Evolutionary conservation across 75 land plant genomes (phyloP).

Genomic region (Pseudotsuga menziesii): DNA sequence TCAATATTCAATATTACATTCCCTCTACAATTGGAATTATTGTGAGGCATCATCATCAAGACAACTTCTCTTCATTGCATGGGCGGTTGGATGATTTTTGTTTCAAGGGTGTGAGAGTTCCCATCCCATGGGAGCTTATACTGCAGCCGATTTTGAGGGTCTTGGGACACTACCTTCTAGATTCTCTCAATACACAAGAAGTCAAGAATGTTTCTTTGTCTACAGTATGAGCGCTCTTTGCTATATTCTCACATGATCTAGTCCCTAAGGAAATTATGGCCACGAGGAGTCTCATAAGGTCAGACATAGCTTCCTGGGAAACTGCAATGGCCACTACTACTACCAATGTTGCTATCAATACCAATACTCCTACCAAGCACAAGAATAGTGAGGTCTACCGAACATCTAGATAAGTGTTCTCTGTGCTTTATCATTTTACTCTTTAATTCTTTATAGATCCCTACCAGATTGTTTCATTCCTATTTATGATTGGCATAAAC

Average conservation of each 20-base stretch:
- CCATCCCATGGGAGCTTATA: slow-evolving; percentile 85
- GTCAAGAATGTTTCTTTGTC: slow-evolving; percentile 59
- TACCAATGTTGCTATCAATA: neutral
- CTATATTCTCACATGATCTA: slow-evolving; percentile 78
- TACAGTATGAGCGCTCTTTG: slow-evolving; percentile 62
- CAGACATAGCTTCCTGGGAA: slow-evolving; percentile 43
- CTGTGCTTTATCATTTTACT: too few relatives aligned
- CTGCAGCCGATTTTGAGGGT: slow-evolving; percentile 82
- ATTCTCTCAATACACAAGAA: slow-evolving; percentile 54
- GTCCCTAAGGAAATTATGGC: slow-evolving; percentile 89
- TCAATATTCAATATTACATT: neutral
- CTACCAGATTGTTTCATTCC: too few relatives aligned
- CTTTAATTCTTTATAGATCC: too few relatives aligned
- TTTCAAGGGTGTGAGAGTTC: slow-evolving; percentile 43
- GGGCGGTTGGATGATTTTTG: neutral
- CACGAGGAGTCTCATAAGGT: slow-evolving; percentile 65
- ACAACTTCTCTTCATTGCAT: neutral
- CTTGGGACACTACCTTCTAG: slow-evolving; percentile 88
- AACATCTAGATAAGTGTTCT: too few relatives aligned
- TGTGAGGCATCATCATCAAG: neutral
- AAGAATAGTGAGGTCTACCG: too few relatives aligned
- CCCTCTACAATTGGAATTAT: too few relatives aligned
- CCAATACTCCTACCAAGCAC: too few relatives aligned
- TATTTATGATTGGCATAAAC: too few relatives aligned
- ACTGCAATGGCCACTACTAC: slow-evolving; percentile 10